Evolutionary conservation across 1,284 basidiomycete genomes (phyloP), one percentile per base, ranked within the genome.

Genomic region (Boletus semigastroideus): DNA sequence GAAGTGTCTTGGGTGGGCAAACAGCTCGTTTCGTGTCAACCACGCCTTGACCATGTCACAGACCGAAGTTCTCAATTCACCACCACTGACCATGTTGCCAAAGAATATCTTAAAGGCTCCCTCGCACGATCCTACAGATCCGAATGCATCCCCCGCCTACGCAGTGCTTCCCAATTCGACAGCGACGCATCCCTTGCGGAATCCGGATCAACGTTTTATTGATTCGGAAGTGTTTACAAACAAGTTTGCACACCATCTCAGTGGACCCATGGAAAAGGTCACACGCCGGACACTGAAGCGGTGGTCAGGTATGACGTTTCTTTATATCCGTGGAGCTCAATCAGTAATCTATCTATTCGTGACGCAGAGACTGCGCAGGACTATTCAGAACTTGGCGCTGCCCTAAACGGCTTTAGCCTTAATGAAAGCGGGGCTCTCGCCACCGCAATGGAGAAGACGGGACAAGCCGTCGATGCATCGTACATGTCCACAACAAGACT

Each of bases 161-260:
- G 79, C 84, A 37, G 86, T 87, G 14, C 79, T 99, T 33, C 94
- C 97, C 0, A 90, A 89, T 52, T 95, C 97, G 1, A 90, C 92
- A 0, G 82, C 92, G 20, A 84, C 86, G 4, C 92, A 94, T 60
- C 89, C 93, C 4, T 74, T 98, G 25, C 84, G 92, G 48, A 79
- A 86, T 55, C 92, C 94, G 12, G 95, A 98, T 67, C 92, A 94
- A 67, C 84, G 95, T 14, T 99, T 99, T 74, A 77, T 92, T 33
- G 97, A 99, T 68, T 96, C 94, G 1, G 97, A 99, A 70, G 83
- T 86, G 3, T 99, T 99, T 71, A 99, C 97, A 5, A 86, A 88
- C 69, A 98, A 97, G 70, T 99, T 99, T 69, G 88, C 94, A 42
- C 86, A 86, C 47, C 97, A 99, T 73, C 77, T 99, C 55, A 80